These are phyloP conservation scores for Aspergillus panamensis DNA, from an alignment of 495 filamentous ascomycete genomes.

Conservation along the genomic window DNA sequence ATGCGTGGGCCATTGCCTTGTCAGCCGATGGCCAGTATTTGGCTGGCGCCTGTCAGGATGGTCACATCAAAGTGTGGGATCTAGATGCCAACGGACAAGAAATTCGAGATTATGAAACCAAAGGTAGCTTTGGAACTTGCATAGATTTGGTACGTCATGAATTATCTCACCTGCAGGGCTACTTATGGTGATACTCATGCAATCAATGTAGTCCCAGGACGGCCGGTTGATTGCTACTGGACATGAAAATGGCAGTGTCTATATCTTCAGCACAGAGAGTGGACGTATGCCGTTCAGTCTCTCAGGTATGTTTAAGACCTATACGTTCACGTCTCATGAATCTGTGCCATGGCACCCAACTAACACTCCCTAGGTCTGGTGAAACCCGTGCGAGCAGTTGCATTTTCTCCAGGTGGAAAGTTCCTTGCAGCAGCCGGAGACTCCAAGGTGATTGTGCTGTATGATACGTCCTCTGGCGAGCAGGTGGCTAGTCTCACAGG, in stretches of 20 bases:
- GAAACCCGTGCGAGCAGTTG: slow-evolving; percentile 76
- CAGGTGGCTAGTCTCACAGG: slow-evolving; percentile 82
- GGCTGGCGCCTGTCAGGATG: slow-evolving; percentile 76
- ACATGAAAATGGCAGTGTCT: slow-evolving; percentile 89
- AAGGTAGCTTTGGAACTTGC: slow-evolving; percentile 82
- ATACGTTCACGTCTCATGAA: background rate
- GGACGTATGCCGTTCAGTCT: slow-evolving; percentile 82
- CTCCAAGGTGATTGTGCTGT: slow-evolving; percentile 81
- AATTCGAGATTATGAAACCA: slow-evolving; percentile 83
- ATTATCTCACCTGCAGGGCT: background rate
- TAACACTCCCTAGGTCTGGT: slow-evolving; percentile 59
- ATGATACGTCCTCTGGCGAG: slow-evolving; percentile 87
- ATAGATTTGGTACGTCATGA: slow-evolving; percentile 65
- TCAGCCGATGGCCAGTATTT: slow-evolving; percentile 78
- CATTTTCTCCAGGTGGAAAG: slow-evolving; percentile 81
- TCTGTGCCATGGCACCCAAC: background rate
- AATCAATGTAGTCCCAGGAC: slow-evolving; percentile 55
- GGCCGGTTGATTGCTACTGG: slow-evolving; percentile 85
- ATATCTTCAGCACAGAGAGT: slow-evolving; percentile 90
- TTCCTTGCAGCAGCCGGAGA: slow-evolving; percentile 92
- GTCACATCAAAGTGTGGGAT: slow-evolving; percentile 87
- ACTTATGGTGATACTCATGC: slow-evolving; percentile 11
- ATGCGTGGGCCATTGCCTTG: slow-evolving; percentile 83
- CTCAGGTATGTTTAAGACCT: slow-evolving; percentile 54
- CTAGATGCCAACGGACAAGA: slow-evolving; percentile 48